Base-by-base conservation (phyloP, 768 basidiomycete species). In the Hortiboletus flavorubellus region DNA sequence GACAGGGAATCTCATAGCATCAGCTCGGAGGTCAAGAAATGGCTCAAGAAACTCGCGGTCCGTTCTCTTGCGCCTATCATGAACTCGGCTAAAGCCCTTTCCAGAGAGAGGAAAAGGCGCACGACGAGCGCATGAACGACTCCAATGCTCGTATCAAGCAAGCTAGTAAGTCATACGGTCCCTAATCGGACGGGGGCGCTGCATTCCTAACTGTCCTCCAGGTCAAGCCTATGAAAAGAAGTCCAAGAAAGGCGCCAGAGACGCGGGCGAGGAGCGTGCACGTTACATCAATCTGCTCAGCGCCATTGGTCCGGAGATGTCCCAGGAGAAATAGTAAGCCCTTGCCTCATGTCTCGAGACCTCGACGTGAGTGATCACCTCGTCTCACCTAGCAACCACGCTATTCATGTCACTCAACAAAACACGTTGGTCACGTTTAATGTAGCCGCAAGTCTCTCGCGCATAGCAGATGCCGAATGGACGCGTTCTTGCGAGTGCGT, bases 1-100 rank as follows among this genome's bases (percentile, higher is more conserved):
- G 86, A 89, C 61, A 90, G 83, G 71, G 89, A 92, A 59, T 89
- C 83, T 55, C 83, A 85, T 57, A 64, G 53, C 21, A 73, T 90
- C 47, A 83, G 81, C 59, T 69, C 74, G 31, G 89, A 91, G 59
- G 83, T 90, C 40, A 87, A 84, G 76, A 92, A 88, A 64, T 91
- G 89, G 89, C 85, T 91, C 77, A 91, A 88, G 81, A 90, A 85
- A 69, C 78, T 91, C 35, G 79, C 84, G 46, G 89, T 91, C 63
- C 61, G 87, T 31, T 48, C 53, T 41, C 55, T 39, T 18, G n/a
- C 23, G 0, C 43, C 37, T 43, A 4, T 44, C 23, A 26, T n/a
- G 2, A 54, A 5, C 40, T 48, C 31, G 37, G 38, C 55, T 59
- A 14, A 40, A 0, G 12, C 42, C 54, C n/a, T 11, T 21, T 43